Evolutionary conservation across 139 green algal species (phyloP), one percentile per base, ranked within the genome.

Genomic region (Coelastrella sp.): DNA sequence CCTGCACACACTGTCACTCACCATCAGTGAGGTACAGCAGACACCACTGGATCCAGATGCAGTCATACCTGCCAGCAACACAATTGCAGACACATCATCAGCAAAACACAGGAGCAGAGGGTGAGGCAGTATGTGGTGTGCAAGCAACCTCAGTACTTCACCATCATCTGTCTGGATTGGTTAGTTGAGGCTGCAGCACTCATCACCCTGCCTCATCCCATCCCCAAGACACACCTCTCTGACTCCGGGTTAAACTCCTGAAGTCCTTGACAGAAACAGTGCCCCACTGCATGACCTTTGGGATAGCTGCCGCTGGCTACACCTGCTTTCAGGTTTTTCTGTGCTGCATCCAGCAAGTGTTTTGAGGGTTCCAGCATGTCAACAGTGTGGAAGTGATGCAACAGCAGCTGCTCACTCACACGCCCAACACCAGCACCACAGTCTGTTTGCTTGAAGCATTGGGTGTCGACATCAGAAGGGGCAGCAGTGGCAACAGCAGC

Each of bases 11-110:
- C 35, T 49, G 35, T 3, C 68, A 19, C 94, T 73, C 87, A 98
- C 94, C 95, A 82, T 99, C 98, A 79, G 97, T 99, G 3, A 99
- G 93, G 92, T 99, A 99, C 66, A 99, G 95, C 49, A 98, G 92
- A 73, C 92, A 95, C 94, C 94, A 96, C 81, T 96, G 94, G 59
- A 96, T 93, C 94, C 94, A 96, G 66, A 96, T 95, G 70, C 74
- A 89, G 87, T 96, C 91, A 82, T 96, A 96, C 87, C 93, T 95
- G 89, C 80, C 17, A 25, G 15, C 35, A 49, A 7, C 15, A 76
- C 15, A 24, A 82, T 35, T 80, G 91, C 56, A 76, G 75, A 15
- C 58, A 58, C 82, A 85, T 72, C 56, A 73, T 61, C 86, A 90
- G 72, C 25, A 9, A 56, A 84, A 19, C 70, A 9, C 61, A 66